Conservation (phyloP, 2,329 filamentous ascomycete genomes). For the Hypoxylon sp. region DNA sequence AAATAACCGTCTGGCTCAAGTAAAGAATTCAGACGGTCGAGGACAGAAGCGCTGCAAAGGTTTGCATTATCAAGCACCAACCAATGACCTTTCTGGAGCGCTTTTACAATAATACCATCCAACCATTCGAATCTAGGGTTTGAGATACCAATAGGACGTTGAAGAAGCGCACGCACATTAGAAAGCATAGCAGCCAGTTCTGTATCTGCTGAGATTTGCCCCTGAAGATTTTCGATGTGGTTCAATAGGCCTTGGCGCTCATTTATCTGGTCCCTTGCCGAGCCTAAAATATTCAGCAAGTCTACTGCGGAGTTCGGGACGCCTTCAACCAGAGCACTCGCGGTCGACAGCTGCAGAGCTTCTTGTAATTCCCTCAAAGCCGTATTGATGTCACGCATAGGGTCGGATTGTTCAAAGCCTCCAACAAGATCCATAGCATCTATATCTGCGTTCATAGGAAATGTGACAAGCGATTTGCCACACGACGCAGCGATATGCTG, state of each 20-base stretch:
- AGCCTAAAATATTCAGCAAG: conserved; percentile 65
- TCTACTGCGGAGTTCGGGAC: conserved; percentile 63
- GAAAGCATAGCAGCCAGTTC: conserved; percentile 63
- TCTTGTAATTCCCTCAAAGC: conserved; percentile 60
- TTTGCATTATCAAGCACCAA: conserved; percentile 97
- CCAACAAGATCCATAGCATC: conserved; percentile 98
- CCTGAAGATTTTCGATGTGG: conserved; percentile 57
- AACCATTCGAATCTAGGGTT: conserved; percentile 95
- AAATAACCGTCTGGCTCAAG: conserved; percentile 90
- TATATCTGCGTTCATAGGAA: conserved; percentile 93
- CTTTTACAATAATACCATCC: conserved; percentile 90
- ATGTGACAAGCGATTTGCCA: conserved; percentile 82
- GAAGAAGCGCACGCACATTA: conserved; percentile 64
- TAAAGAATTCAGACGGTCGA: conserved; percentile 93
- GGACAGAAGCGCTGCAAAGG: conserved; percentile 92
- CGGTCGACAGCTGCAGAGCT: conserved; percentile 62
- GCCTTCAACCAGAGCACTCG: conserved; percentile 62
- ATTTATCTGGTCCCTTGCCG: conserved; percentile 55
- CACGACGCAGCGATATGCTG: conserved; percentile 83
- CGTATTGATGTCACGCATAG: conserved; percentile 77
- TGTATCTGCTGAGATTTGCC: conserved; percentile 59
- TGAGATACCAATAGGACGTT: conserved; percentile 69
- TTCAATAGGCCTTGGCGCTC: conserved; percentile 56
- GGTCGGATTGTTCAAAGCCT: conserved; percentile 94
- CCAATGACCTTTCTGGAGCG: conserved; percentile 89